Conservation (phyloP, 441 rosid genomes). For the Croton setiger region DNA sequence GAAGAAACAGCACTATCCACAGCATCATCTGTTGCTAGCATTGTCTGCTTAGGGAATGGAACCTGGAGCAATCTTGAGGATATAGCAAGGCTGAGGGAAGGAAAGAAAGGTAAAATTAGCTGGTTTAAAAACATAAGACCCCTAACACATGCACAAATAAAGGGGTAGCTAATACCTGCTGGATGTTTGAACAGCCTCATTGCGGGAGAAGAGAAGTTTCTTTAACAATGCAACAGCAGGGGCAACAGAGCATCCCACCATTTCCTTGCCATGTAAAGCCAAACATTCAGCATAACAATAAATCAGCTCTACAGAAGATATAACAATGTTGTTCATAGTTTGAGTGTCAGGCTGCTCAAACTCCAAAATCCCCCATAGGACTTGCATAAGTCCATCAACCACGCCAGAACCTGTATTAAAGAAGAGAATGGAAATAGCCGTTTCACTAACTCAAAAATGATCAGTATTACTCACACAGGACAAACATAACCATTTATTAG, state of each 20-base stretch:
- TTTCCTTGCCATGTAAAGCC: conserved; percentile 79
- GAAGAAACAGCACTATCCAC: conserved; percentile 59
- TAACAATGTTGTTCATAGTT: conserved; percentile 90
- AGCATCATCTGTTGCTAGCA: conserved; percentile 87
- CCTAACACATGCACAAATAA: background rate
- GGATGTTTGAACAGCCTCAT: conserved; percentile 92
- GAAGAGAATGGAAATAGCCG: conserved; percentile 19
- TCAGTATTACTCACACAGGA: background rate
- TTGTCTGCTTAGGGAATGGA: conserved; percentile 98
- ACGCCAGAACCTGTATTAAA: conserved; percentile 71
- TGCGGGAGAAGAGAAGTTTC: conserved; percentile 81
- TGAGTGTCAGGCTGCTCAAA: conserved; percentile 94
- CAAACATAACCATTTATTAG: too few species aligned
- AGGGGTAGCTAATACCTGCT: conserved; percentile 69
- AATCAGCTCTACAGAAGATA: conserved; percentile 94
- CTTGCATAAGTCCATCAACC: conserved; percentile 95
- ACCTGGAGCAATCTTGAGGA: conserved; percentile 99
- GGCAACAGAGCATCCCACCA: conserved; percentile 64
- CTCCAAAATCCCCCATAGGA: conserved; percentile 99
- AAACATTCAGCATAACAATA: conserved; percentile 98
- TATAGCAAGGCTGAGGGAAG: conserved; percentile 85
- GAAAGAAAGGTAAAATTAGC: conserved; percentile 23
- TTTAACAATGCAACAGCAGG: conserved; percentile 89
- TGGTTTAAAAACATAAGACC: conserved; percentile 16
- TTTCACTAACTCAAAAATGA: conserved; percentile 3